Evolutionary conservation across 139 green algal genomes (phyloP).

Genomic region (Picocystis salinarum): DNA sequence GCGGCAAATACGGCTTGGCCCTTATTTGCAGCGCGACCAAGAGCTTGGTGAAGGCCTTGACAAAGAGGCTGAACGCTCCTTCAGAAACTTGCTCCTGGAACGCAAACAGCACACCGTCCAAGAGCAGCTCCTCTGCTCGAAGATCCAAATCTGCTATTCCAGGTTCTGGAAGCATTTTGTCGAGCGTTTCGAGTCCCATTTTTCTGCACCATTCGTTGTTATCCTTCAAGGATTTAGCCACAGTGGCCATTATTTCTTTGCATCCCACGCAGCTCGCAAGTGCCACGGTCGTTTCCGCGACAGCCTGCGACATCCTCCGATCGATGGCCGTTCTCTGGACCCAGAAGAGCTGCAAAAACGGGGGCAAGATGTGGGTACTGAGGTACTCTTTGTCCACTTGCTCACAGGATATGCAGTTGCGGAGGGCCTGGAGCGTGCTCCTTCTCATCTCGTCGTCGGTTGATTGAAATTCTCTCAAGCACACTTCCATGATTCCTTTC

Average conservation of each 20-base stretch:
- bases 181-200: slow-evolving; percentile 96
- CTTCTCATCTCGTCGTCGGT: slow-evolving; percentile 99
- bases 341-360: slow-evolving; percentile 97
- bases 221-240: slow-evolving; percentile 98
- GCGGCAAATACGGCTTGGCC: slow-evolving; percentile 87
- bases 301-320: slow-evolving; percentile 20
- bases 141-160: slow-evolving; percentile 83
- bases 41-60: slow-evolving; percentile 93
- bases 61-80: not conserved
- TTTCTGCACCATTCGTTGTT: slow-evolving; percentile 89
- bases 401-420: not conserved
- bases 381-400: slow-evolving; percentile 95
- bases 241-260: slow-evolving; percentile 66
- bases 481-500: slow-evolving; percentile 91
- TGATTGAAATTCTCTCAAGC: slow-evolving; percentile 90
- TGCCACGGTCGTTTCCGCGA: slow-evolving; percentile 91
- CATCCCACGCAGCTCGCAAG: slow-evolving; percentile 69
- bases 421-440: slow-evolving; percentile 83
- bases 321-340: slow-evolving; percentile 93
- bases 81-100: slow-evolving; percentile 86
- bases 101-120: slow-evolving; percentile 96
- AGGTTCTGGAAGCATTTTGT: slow-evolving; percentile 70
- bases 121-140: slow-evolving; percentile 85
- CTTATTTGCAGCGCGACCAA: slow-evolving; percentile 78
- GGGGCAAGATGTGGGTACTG: slow-evolving; percentile 80